Conservation (phyloP, 2,329 filamentous ascomycete species). For the Colletotrichum karsti region DNA sequence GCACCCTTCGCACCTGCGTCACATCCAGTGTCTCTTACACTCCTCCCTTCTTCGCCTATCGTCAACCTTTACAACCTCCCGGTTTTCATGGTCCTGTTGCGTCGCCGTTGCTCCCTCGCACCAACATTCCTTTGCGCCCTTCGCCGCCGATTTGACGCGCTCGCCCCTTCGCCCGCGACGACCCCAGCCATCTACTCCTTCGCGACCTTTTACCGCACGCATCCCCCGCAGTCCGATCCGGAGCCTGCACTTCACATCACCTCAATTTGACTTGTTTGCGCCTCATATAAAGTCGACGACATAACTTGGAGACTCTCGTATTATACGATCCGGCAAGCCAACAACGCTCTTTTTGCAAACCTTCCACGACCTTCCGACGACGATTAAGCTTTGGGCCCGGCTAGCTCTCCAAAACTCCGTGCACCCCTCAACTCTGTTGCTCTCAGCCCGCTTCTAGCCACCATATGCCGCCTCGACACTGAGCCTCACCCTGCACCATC, state of each 20-base stretch:
- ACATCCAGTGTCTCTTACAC: slow-evolving; percentile 15
- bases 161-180: not conserved
- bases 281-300: not conserved
- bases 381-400: slow-evolving; percentile 18
- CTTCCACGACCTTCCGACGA: not conserved
- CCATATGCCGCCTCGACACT: slow-evolving; percentile 18
- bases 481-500: slow-evolving; percentile 26
- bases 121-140: slow-evolving; percentile 11
- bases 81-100: slow-evolving; percentile 5
- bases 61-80: not conserved
- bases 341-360: slow-evolving; percentile 7
- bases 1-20: slow-evolving; percentile 18
- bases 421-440: slow-evolving; percentile 30
- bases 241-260: slow-evolving; percentile 1
- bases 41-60: slow-evolving; percentile 3
- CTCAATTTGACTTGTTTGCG: not conserved
- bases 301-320: not conserved
- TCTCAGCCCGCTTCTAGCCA: slow-evolving; percentile 25
- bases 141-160: slow-evolving; percentile 2
- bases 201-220: not conserved
- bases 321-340: not conserved
- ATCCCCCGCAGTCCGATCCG: slow-evolving; percentile 12
- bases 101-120: slow-evolving; percentile 16
- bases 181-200: not conserved
- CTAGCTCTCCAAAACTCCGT: slow-evolving; percentile 12